Evolutionary conservation across 768 basidiomycete genomes (phyloP).

Genomic region (Russula abietina): DNA sequence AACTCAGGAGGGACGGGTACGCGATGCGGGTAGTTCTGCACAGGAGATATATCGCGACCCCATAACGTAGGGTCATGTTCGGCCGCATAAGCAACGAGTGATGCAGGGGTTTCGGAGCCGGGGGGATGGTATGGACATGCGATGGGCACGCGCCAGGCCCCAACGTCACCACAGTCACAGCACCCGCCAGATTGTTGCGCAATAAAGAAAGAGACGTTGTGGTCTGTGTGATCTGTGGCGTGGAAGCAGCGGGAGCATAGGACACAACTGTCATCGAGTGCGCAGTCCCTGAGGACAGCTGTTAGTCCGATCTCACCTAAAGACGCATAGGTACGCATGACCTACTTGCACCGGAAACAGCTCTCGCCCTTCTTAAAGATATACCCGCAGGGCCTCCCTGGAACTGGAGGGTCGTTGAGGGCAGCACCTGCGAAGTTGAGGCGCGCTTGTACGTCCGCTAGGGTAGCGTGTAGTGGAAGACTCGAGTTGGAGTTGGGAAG

Average conservation of each 20-base stretch:
- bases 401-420: conserved; percentile 51
- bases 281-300: conserved; percentile 64
- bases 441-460: conserved; percentile 65
- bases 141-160: conserved; percentile 72
- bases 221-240: conserved; percentile 75
- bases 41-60: conserved; percentile 50
- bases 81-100: conserved; percentile 30
- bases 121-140: conserved; percentile 74
- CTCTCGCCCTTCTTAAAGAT: conserved; percentile 89
- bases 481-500: conserved; percentile 58
- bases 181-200: conserved; percentile 88
- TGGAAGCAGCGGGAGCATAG: conserved; percentile 88
- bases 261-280: conserved; percentile 83
- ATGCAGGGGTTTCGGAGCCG: conserved; percentile 28
- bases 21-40: conserved; percentile 54
- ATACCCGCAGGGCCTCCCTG: conserved; percentile 75
- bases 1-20: conserved; percentile 56
- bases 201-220: conserved; percentile 92
- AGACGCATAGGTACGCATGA: conserved; percentile 16
- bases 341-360: conserved; percentile 92
- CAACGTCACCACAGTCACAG: conserved; percentile 91
- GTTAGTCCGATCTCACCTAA: conserved; percentile 4
- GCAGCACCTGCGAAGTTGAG: conserved; percentile 52
- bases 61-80: conserved; percentile 22
- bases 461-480: conserved; percentile 54